Evolutionary conservation across 2,329 filamentous ascomycete genomes (phyloP).

Genomic region (Trichoderma sp.): DNA sequence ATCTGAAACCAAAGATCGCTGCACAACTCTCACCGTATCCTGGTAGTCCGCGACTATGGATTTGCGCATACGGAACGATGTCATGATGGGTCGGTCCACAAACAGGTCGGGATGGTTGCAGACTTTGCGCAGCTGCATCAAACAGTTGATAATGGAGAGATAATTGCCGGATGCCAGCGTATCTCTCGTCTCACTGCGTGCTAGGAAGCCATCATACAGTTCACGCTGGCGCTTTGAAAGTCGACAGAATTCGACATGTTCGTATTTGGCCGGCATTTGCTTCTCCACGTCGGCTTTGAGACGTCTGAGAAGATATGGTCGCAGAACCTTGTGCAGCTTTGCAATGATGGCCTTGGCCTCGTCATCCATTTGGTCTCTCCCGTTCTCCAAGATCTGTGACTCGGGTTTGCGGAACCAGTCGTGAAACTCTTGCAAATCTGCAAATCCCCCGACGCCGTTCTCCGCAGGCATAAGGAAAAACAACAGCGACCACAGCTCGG

Average conservation of each 20-base stretch:
- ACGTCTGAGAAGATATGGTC: slow-evolving; percentile 85
- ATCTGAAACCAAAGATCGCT: slow-evolving; percentile 61
- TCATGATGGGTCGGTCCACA: slow-evolving; percentile 92
- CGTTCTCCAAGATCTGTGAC: slow-evolving; percentile 93
- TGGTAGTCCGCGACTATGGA: slow-evolving; percentile 75
- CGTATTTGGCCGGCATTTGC: slow-evolving; percentile 97
- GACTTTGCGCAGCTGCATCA: slow-evolving; percentile 96
- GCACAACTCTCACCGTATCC: slow-evolving; percentile 67
- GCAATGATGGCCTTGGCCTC: slow-evolving; percentile 89
- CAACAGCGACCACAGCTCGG: slow-evolving; percentile 92
- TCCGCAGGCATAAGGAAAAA: slow-evolving; percentile 96
- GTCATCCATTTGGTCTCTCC: slow-evolving; percentile 88
- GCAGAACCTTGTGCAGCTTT: slow-evolving; percentile 89
- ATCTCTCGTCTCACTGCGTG: slow-evolving; percentile 81
- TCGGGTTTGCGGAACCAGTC: slow-evolving; percentile 95
- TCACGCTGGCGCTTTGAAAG: slow-evolving; percentile 93
- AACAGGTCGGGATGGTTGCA: slow-evolving; percentile 98
- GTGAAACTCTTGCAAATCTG: slow-evolving; percentile 92
- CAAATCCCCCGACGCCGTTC: slow-evolving; percentile 83
- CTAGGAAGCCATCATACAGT: slow-evolving; percentile 94
- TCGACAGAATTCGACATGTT: slow-evolving; percentile 93
- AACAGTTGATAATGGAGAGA: slow-evolving; percentile 94
- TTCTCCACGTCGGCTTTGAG: slow-evolving; percentile 97
- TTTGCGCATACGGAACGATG: slow-evolving; percentile 86
- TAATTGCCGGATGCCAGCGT: slow-evolving; percentile 92